Base-by-base conservation (phyloP, 169 alveolate species). In the Toxoplasma gondii region DNA sequence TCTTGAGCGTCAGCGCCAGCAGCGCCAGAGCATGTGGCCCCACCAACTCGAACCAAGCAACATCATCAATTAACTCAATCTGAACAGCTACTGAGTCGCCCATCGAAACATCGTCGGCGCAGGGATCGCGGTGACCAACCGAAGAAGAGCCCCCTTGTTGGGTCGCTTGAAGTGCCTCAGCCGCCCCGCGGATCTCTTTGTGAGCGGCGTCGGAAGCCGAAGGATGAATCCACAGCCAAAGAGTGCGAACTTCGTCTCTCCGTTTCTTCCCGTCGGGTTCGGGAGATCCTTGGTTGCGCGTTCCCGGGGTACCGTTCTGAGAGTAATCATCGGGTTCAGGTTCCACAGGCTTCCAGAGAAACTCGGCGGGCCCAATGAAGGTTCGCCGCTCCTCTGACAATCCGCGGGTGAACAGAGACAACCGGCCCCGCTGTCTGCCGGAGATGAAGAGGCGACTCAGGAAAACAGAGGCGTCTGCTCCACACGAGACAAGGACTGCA, bases 161-260 rank as follows among this genome's bases (percentile, higher is more conserved):
- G 58, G 58, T 49, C 22, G 9, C 67, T 53, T 53, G 67, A 9
- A 19, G 34, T 19, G 29, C 74, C 5, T 16, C 29, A 31, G 74
- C 58, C 29, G 90, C 90, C 19, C 5, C 64, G 34, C 67, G 54
- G 16, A 82, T 24, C 41, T 82, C 67, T 49, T 24, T 27, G 54
- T 82, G 44, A 1, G 90, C 90, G 44, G 93, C 58, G 12, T 43
- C 93, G 58, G 49, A 36, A 88, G 93, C 93, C n/a, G 93, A 43
- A 22, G 93, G 93, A 45, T 88, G 93, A 24, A 88, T 43, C 93
- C 93, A 88, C 54, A 88, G 93, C 93, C 93, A 88, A 2, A 88
- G 82, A 16, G 58, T 43, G 69, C 90, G 90, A 38, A 41, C 69
- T 36, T 22, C 90, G 44, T 82, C 64, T 31, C 41, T 43, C 53